Evolutionary conservation across 805 yeast genomes (phyloP), one percentile per base, ranked within the genome.

Genomic region (Cyberlindnera nakhonratchasimensis): DNA sequence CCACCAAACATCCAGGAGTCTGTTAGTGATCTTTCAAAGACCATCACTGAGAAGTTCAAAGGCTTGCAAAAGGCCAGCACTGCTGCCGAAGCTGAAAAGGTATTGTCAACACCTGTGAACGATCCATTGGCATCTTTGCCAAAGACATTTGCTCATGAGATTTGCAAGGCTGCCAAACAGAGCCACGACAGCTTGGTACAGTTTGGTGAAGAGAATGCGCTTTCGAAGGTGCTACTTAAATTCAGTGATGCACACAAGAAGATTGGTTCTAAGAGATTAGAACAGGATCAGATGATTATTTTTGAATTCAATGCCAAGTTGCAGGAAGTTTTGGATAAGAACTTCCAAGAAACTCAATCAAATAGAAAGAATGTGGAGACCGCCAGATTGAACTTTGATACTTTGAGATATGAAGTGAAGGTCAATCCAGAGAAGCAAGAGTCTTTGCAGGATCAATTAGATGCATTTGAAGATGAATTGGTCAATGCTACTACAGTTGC

Each of bases 1-100:
- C 95, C 95, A 20, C 91, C 93, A 40, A 82, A 82, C 59, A 63
- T 85, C 48, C 73, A 74, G 47, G 91, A 86, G 52, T 77, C 85
- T 34, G 69, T 79, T 19, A 67, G 68, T 36, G 82, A 83, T 52
- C 78, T 82, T 56, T 77, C 82, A 28, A 75, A 77, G 52, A 64
- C 79, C 5, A 59, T 81, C 35, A 69, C 72, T 31, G 75, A 66
- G 54, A 80, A 78, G 59, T 74, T 80, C 48, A 69, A 68, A 39
- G 82, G 79, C 40, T 71, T 81, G 54, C 76, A 79, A 46, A 76
- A 70, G 53, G 86, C 83, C n/a, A 66, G 77, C 4, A 72, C 80
- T 19, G 81, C 86, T 1, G 79, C 76, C 50, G 88, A 81, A 50
- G 79, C 81, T 47, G 87, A 81, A 58, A 73, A 74, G 42, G 65